Percentiles rank a stretch among this genome's conserved stretches.
Evolutionary conservation across 192 early-diverging fungal species (phyloP).

Genomic region (Linnemannia elongata): DNA sequence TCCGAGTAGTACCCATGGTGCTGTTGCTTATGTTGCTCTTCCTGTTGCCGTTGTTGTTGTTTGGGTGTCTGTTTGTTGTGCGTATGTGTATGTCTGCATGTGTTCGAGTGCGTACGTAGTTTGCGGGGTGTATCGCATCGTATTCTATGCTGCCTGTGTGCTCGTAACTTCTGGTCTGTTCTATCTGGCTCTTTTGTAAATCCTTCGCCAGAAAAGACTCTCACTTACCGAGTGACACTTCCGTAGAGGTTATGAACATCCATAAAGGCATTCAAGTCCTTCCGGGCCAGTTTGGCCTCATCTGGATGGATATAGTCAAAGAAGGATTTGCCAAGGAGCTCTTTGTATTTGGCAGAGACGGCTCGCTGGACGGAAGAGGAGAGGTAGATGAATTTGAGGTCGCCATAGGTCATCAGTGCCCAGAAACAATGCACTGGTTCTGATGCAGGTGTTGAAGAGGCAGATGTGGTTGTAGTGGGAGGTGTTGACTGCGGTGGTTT

Average conservation of each 20-base stretch:
- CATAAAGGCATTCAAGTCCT: conserved; percentile 58
- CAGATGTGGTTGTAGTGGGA: not conserved
- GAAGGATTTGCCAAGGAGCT: conserved; percentile 56
- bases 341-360: conserved; percentile 53
- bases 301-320: conserved; percentile 63
- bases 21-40: not conserved
- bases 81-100: not conserved
- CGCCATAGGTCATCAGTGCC: conserved; percentile 58
- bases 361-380: conserved; percentile 55
- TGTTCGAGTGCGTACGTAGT: not conserved
- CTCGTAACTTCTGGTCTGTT: too few relatives aligned
- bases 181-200: too few relatives aligned
- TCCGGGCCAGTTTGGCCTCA: conserved; percentile 56
- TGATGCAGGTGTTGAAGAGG: conserved; percentile 9
- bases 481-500: conserved; percentile 14
- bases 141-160: too few relatives aligned
- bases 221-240: conserved; percentile 56
- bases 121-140: too few relatives aligned
- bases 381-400: conserved; percentile 59
- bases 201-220: not conserved
- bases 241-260: conserved; percentile 57
- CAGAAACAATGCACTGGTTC: conserved; percentile 56
- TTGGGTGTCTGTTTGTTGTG: not conserved
- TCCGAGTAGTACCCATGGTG: not conserved
- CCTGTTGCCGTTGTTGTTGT: not conserved